Evolutionary conservation across 345 rosid genomes (phyloP).

Genomic region (Pistacia vera): DNA sequence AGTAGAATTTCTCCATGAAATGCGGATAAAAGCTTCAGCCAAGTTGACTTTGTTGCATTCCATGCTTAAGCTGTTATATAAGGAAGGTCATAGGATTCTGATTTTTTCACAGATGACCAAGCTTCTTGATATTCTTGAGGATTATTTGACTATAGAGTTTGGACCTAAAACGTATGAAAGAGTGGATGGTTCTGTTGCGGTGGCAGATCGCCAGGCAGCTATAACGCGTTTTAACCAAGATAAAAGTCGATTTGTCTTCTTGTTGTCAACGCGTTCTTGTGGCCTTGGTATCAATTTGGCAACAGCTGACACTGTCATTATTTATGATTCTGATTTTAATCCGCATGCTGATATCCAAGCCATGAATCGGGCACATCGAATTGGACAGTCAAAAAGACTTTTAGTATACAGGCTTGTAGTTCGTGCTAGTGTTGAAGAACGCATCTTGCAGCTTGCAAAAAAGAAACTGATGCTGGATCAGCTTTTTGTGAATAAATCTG

Average conservation of each 20-base stretch:
- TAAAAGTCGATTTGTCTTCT: constrained; percentile 91
- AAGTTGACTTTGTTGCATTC: constrained; percentile 94
- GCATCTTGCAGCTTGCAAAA: constrained; percentile 98
- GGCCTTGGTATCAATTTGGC: constrained; percentile 99
- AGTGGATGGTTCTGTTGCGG: constrained; percentile 98
- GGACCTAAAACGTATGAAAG: constrained; percentile 98
- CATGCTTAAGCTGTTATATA: constrained; percentile 81
- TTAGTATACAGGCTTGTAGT: constrained; percentile 99
- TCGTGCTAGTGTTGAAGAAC: constrained; percentile 95
- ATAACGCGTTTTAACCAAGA: constrained; percentile 96
- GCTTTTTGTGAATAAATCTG: constrained; percentile 96
- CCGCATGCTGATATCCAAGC: constrained; percentile 99
- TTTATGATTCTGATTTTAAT: constrained; percentile 99
- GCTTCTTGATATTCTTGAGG: constrained; percentile 99
- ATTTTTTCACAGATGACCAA: constrained; percentile 99
- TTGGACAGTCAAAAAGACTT: constrained; percentile 94
- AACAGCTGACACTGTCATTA: constrained; percentile 94
- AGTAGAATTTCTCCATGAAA: constrained; percentile 93
- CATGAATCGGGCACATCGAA: constrained; percentile 97
- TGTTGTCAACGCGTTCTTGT: constrained; percentile 97
- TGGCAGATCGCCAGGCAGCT: constrained; percentile 94
- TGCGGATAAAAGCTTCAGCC: constrained; percentile 99
- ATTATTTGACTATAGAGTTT: constrained; percentile 89
- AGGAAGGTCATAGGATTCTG: constrained; percentile 97
- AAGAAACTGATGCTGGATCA: constrained; percentile 99